Evolutionary conservation across 129 eudicot species (phyloP), one percentile per base, ranked within the genome.

Genomic region (Calendula officinalis): DNA sequence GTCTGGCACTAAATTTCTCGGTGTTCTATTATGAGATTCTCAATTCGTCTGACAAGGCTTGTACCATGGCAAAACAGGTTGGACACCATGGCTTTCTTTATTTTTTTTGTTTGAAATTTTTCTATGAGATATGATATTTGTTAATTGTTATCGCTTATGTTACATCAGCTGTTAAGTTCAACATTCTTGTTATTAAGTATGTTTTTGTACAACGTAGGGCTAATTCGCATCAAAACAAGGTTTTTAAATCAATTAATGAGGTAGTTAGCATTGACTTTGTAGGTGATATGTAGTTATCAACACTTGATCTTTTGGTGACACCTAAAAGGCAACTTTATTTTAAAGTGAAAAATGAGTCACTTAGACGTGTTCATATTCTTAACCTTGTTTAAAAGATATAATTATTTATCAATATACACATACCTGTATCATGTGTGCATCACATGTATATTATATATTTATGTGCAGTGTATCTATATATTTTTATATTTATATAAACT

Each of bases 31-130:
- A 79, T 60, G 92, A 88, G 74, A 88, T 88, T 61, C 89, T 88
- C 49, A 88, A 88, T 76, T 83, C 89, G 16, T 71, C 92, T 30
- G 96, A 88, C 48, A 82, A 88, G 61, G 96, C 92, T 38, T 88
- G 96, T 63, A 88, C 69, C 60, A 88, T 88, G 96, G 92, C 96
- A 0, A 88, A 84, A 66, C 92, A 88, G 96, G 96, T 88, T 77
- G 35, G 41, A 36, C 8, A 13, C 33, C 13, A 34, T 64, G 0
- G 45, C 43, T 35, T n/a, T 11, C 32, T 2, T 39, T 60, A 11
- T 50, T 37, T 41, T 37, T 71, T n/a, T 34, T 45, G 7, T 17
- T 35, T 15, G 13, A 15, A 40, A 33, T 14, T 17, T 61, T 15
- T 51, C 15, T 46, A 10, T 11, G 16, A 35, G 8, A 0, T 22